Evolutionary conservation across 192 early-diverging fungal genomes (phyloP), one percentile per base, ranked within the genome.

Genomic region (Entrophospora sp.): DNA sequence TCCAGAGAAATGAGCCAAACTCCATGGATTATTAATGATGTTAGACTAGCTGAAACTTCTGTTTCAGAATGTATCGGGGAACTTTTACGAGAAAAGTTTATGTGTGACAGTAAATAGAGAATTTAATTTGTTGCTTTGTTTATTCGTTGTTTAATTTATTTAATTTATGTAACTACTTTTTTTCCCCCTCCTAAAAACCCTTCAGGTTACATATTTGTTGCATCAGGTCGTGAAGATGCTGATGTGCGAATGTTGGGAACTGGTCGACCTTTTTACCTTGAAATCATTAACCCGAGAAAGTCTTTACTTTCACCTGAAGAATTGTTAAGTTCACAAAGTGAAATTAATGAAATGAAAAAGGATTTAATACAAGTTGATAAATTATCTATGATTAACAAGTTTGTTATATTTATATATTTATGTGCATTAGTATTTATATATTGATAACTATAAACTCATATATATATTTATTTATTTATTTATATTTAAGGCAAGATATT

Each of bases 211-310:
- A 93, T 90, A 59, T 88, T 97, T 70, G 80, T 83, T 2, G 85
- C 85, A 0, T 85, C 93, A 5, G 95, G 95, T 13, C 84, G 93
- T 20, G 95, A 97, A 69, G 95, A 97, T 73, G 86, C 87, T 5
- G 91, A 97, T 73, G 95, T 97, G 22, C 82, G 91, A n/a, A 95
- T 94, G 92, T 75, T 97, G 30, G 93, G 92, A 35, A 77, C 79
- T 34, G 95, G 95, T 22, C 76, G 95, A 16, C 95, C 95, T 12
- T 97, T 95, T 77, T 96, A 92, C 67, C 68, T 94, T 24, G 93
- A 95, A 62, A 62, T 95, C 42, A 78, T 86, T 5, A 92, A 97
- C 67, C 93, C 95, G 30, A 74, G 86, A 7, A 73, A 66, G 32
- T 76, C 76, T 12, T 42, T 58, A 1, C 28, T 82, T 3, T 63